These are phyloP conservation scores for Trypanosoma platydactyli DNA, from an alignment of 208 protist genomes.

Conservation along the genomic window DNA sequence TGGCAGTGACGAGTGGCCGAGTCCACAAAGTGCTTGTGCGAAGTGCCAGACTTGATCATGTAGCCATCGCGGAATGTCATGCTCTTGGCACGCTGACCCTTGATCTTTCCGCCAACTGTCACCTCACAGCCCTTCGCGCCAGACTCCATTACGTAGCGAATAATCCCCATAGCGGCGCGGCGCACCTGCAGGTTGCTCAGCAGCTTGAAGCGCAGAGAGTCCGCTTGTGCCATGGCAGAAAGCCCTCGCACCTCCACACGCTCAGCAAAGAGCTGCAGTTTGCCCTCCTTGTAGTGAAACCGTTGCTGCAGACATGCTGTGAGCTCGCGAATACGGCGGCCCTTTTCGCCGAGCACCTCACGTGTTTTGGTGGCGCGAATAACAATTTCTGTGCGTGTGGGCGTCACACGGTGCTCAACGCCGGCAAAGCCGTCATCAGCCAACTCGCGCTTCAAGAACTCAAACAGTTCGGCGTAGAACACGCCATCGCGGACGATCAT, in stretches of 20 bases:
- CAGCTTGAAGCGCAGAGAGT: constrained; percentile 99
- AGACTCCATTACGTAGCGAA: constrained; percentile 98
- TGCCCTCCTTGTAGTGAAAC: constrained; percentile 96
- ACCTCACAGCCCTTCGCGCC: constrained; percentile 99
- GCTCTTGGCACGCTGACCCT: constrained; percentile 98
- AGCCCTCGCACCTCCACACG: constrained; percentile 97
- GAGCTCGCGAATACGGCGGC: constrained; percentile 98
- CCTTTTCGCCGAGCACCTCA: constrained; percentile 97
- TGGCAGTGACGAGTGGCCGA: constrained; percentile 96
- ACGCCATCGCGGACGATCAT: constrained; percentile 99
- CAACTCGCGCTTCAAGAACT: constrained; percentile 99
- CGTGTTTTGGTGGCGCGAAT: constrained; percentile 98
- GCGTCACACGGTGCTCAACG: constrained; percentile 96
- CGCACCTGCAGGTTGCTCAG: constrained; percentile 97
- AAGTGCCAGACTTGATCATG: constrained; percentile 98
- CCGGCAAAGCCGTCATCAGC: constrained; percentile 97
- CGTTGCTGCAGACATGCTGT: constrained; percentile 98
- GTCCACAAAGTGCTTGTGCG: constrained; percentile 94
- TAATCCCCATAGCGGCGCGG: constrained; percentile 98
- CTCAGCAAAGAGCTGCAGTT: constrained; percentile 97
- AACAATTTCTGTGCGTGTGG: constrained; percentile 98
- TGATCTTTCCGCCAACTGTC: constrained; percentile 99
- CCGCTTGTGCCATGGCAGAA: constrained; percentile 98
- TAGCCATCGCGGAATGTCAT: constrained; percentile 99
- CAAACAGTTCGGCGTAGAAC: constrained; percentile 99